A percentile compares a stretch with the other conserved stretches of the same genome.
Evolutionary conservation across 2,329 filamentous ascomycete genomes (phyloP).

Genomic region (Huntiella savannae): DNA sequence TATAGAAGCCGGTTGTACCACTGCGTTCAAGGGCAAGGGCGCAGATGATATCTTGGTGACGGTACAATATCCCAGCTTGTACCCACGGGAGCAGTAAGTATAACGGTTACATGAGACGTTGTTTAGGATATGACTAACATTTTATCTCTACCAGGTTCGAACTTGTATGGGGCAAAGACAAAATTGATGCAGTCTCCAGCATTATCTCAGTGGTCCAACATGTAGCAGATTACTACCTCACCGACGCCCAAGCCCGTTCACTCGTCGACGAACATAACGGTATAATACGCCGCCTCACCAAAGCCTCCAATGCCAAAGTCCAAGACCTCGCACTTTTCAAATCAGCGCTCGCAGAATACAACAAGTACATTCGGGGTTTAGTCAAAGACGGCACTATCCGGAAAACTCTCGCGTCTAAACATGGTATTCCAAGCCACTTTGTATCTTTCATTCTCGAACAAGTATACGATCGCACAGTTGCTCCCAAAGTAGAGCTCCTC

Average conservation of each 20-base stretch:
- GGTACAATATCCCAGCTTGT: slow-evolving; percentile 68
- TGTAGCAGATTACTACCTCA: slow-evolving; percentile 60
- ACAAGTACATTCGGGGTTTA: slow-evolving; percentile 45
- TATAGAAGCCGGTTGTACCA: slow-evolving; percentile 29
- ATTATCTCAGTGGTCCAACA: slow-evolving; percentile 51
- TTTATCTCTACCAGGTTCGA: slow-evolving; percentile 34
- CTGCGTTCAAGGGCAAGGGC: slow-evolving; percentile 28
- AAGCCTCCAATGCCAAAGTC: slow-evolving; percentile 49
- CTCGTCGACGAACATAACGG: slow-evolving; percentile 57
- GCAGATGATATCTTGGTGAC: slow-evolving; percentile 38
- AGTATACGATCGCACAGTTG: slow-evolving; percentile 82
- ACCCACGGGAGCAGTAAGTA: slow-evolving; percentile 44
- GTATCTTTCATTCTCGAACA: slow-evolving; percentile 70
- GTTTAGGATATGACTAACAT: slow-evolving; percentile 7
- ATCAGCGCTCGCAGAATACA: slow-evolving; percentile 57
- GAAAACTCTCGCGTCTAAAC: slow-evolving; percentile 48
- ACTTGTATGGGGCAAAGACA: slow-evolving; percentile 59
- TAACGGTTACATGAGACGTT: slow-evolving; percentile 12
- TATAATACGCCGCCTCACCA: slow-evolving; percentile 57
- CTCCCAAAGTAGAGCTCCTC: slow-evolving; percentile 67
- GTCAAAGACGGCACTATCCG: slow-evolving; percentile 53
- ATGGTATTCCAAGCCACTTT: slow-evolving; percentile 50
- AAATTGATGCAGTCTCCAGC: slow-evolving; percentile 57
- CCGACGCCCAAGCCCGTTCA: slow-evolving; percentile 43
- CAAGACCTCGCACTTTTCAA: slow-evolving; percentile 50